Base-by-base conservation (phyloP, 73 alveolate genomes). In the Paramecium pentaurelia region DNA sequence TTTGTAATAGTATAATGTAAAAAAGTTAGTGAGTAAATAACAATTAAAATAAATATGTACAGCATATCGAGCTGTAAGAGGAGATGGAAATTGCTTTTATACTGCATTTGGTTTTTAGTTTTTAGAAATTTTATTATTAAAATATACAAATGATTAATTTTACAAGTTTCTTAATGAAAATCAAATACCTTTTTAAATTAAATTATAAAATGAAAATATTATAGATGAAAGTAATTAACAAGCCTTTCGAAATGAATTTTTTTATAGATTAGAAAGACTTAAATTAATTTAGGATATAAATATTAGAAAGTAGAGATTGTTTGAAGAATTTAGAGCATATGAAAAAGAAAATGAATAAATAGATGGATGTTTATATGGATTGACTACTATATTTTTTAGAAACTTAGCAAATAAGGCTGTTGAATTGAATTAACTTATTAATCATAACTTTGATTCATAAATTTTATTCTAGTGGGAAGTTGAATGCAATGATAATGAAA, bases 11-110 rank as follows among this genome's bases (percentile, higher is more conserved):
- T 54, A 54, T 25, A n/a, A 54, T 18, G 20, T 54, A 16, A 54
- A n/a, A 54, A 54, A 54, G 9, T 34, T 54, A 18, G 12, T 0
- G 3, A 18, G 3, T 5, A 54, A 54, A 54, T 54, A 54, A 54
- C 18, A 54, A 6, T 18, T 54, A 8, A 54, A 54, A 18, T 3
- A 54, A 6, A 1, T 54, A 54, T 54, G 70, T 54, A 0, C 10
- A n/a, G 10, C 70, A 0, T 54, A 20, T 54, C 14, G 20, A 16
- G 8, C 20, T 54, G 84, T 75, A 12, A 30, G 88, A 75, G 88
- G 88, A 42, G 88, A 75, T 37, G 88, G 88, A 11, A 75, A 75
- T 75, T 75, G 88, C 22, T 38, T 75, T 27, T 75, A 38, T 22
- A 75, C 88, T 75, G 58, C 88, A 1, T 38, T 75, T 75, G 88